These are phyloP conservation scores for Neurospora tetrasperma DNA, from an alignment of 495 filamentous ascomycete genomes.

Conservation along the genomic window DNA sequence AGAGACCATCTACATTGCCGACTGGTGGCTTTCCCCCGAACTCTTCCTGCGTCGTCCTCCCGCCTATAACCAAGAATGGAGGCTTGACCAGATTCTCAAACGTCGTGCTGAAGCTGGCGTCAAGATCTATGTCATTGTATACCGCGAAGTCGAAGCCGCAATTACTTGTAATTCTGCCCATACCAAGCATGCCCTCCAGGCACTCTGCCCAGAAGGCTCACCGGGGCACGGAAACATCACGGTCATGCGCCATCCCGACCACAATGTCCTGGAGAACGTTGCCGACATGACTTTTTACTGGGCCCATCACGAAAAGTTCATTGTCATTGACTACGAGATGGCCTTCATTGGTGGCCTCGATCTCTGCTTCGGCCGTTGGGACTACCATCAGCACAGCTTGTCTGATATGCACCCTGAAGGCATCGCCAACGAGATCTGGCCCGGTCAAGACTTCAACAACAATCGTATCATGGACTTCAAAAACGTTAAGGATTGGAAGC, in stretches of 20 bases:
- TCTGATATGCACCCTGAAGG: conserved; percentile 81
- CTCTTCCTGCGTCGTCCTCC: conserved; percentile 83
- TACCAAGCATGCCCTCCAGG: conserved; percentile 79
- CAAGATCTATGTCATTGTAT: conserved; percentile 89
- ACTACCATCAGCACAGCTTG: conserved; percentile 71
- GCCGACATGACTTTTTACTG: conserved; percentile 98
- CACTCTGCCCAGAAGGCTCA: conserved; percentile 67
- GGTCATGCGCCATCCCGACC: conserved; percentile 88
- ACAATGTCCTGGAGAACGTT: conserved; percentile 87
- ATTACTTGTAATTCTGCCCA: conserved; percentile 87
- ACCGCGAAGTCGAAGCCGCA: conserved; percentile 78
- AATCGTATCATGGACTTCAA: conserved; percentile 96
- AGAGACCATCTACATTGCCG: conserved; percentile 89
- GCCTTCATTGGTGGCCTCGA: conserved; percentile 92
- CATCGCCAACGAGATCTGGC: conserved; percentile 78
- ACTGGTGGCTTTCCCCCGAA: conserved; percentile 96
- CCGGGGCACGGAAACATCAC: conserved; percentile 79
- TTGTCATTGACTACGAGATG: conserved; percentile 81
- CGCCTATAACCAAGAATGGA: conserved; percentile 71
- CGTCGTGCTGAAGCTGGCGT: conserved; percentile 82
- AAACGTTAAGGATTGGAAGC: conserved; percentile 81
- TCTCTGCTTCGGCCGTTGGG: conserved; percentile 95
- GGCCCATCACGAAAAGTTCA: conserved; percentile 96
- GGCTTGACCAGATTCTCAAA: conserved; percentile 79
- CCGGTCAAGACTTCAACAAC: conserved; percentile 92